Base-by-base conservation (phyloP, 208 protist species). In the Trypanosoma theileri region DNA sequence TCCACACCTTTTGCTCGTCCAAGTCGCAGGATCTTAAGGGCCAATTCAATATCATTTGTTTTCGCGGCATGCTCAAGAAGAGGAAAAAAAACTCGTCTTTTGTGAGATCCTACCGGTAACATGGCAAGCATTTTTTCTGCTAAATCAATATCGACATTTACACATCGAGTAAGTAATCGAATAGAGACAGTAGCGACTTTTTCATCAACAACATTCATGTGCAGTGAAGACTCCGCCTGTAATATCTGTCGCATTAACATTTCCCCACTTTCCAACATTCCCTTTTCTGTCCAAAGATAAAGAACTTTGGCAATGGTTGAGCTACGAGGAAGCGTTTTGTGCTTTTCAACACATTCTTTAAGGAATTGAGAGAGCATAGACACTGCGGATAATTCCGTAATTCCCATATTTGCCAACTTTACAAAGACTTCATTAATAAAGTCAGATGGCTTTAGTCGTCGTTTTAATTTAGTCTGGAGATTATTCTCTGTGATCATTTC, bases 391-490 rank as follows among this genome's bases (percentile, higher is more conserved):
- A n/a, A 19, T 12, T 80, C 78, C 22, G 59, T 52, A 31, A 67
- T 52, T 8, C 77, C 87, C 9, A 51, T 69, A 4, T 60, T 24
- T 22, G 77, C 81, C 0, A 95, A 41, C 19, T 58, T 55, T n/a
- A 74, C 68, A 26, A 93, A 86, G 14, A 84, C 73, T 19, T 89
- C 58, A 67, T 88, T 92, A 10, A 92, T 70, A 50, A 95, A 93
- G 10, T 95, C 86, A 51, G 57, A 66, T 9, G 62, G 50, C 17
- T 72, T 70, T 11, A 88, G 62, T 11, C 88, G 77, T 35, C 68
- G 59, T 57, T 82, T 88, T 17, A 73, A 76, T 21, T 77, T 81
- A 11, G 48, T 69, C 51, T 93, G 61, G 8, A 50, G 35, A 51
- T 95, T 95, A 64, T 95, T 95, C 17, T 69, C 66, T 16, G 31